Conservation (phyloP, 2,329 filamentous ascomycete species). For the Alternaria metachromatica region DNA sequence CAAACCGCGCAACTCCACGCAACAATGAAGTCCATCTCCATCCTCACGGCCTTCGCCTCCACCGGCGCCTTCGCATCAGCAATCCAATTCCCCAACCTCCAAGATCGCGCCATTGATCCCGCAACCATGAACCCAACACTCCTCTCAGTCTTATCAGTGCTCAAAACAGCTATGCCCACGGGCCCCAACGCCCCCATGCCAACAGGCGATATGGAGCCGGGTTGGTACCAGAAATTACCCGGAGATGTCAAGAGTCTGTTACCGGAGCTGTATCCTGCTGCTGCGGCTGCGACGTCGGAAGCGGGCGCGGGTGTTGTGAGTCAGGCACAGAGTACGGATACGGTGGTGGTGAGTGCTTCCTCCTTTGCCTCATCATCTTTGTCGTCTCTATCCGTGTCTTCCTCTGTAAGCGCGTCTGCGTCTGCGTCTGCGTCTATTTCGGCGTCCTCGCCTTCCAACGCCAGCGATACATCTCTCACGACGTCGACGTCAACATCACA, state of each 20-base stretch:
- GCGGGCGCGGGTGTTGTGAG: neutral
- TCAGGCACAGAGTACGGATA: neutral
- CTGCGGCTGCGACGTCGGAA: neutral
- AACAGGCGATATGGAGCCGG: conserved; percentile 10
- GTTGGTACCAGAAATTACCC: conserved; percentile 24
- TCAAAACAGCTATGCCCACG: conserved; percentile 21
- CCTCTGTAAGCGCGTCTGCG: neutral
- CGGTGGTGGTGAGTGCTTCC: neutral
- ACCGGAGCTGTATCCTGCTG: conserved; percentile 17
- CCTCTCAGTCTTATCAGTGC: conserved; percentile 22
- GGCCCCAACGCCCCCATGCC: conserved; percentile 6
- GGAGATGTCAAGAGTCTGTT: conserved; percentile 19
- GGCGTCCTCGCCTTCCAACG: neutral
- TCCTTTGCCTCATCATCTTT: neutral
- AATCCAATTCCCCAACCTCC: neutral
- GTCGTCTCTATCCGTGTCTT: neutral
- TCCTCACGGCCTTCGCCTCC: conserved; percentile 5
- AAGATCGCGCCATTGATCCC: conserved; percentile 16
- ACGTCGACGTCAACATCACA: neutral
- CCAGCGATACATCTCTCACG: neutral
- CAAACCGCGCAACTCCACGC: neutral
- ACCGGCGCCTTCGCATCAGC: neutral
- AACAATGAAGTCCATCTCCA: conserved; percentile 10
- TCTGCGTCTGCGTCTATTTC: neutral
- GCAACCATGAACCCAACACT: conserved; percentile 20